Conservation (phyloP, 2,329 filamentous ascomycete species). For the Nemania sp. region DNA sequence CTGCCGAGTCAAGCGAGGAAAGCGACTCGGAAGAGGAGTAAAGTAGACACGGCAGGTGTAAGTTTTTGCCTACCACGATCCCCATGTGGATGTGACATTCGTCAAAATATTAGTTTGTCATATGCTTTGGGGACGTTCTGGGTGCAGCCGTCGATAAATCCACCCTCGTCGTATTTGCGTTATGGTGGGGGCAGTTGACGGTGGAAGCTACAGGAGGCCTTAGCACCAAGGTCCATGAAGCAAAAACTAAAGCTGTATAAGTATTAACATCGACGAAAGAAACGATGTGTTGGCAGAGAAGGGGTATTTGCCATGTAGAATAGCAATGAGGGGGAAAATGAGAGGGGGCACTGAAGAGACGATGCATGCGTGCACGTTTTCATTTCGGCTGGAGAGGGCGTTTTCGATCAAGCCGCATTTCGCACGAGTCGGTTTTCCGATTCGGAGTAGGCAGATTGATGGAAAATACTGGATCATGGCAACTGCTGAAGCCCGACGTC, state of each 20-base stretch:
- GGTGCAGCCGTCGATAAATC: slow-evolving; percentile 7
- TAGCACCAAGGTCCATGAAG: slow-evolving; percentile 4
- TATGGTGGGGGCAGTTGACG: background rate
- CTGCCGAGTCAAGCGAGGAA: slow-evolving; percentile 47
- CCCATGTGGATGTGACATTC: slow-evolving; percentile 10
- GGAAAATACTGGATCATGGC: background rate
- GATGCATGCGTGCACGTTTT: slow-evolving; percentile 15
- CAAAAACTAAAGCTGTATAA: slow-evolving; percentile 35
- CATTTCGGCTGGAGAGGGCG: slow-evolving; percentile 6
- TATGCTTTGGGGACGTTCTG: slow-evolving; percentile 12
- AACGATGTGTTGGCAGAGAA: slow-evolving; percentile 20
- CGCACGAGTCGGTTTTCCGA: slow-evolving; percentile 12
- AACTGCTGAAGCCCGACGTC: slow-evolving; percentile 8
- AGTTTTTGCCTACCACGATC: background rate
- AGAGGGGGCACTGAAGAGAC: slow-evolving; percentile 6
- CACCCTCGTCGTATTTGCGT: background rate
- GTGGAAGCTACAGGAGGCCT: slow-evolving; percentile 1
- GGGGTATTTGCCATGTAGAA: slow-evolving; percentile 31
- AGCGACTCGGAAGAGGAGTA: slow-evolving; percentile 51
- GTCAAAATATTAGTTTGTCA: slow-evolving; percentile 13
- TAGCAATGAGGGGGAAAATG: slow-evolving; percentile 21
- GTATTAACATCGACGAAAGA: slow-evolving; percentile 36
- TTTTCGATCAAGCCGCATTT: slow-evolving; percentile 27
- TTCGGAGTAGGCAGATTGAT: slow-evolving; percentile 12
- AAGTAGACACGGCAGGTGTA: background rate